phyloP scores from a whole-genome alignment of 164 flowering plant genomes.

The Magnolia changhungtana region DNA sequence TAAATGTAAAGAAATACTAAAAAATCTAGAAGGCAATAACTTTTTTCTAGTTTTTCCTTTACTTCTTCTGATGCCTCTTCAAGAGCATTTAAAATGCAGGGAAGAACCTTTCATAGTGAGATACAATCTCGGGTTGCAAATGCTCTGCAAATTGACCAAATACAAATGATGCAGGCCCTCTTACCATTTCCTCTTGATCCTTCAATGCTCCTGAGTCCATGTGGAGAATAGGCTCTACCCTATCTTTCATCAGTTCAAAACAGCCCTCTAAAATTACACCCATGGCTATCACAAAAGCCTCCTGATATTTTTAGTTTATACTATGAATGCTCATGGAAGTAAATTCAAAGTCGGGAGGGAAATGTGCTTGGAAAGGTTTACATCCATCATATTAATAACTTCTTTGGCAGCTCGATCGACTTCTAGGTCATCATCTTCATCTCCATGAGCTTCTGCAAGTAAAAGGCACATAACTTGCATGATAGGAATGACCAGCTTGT shows the following conservation, averaged over 20 bases:
- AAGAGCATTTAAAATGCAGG: constrained; percentile 74
- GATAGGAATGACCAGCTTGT: constrained; percentile 76
- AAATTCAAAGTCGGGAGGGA: constrained; percentile 80
- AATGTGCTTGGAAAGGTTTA: constrained; percentile 82
- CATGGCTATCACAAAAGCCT: constrained; percentile 83
- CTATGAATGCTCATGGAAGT: constrained; percentile 72
- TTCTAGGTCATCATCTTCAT: constrained; percentile 89
- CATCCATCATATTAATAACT: constrained; percentile 91
- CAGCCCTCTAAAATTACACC: constrained; percentile 95
- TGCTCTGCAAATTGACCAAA: constrained; percentile 95
- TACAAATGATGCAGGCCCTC: constrained; percentile 98
- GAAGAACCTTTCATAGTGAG: constrained; percentile 87
- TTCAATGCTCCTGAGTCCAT: constrained; percentile 74
- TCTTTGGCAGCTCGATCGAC: constrained; percentile 95
- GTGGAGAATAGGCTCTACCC: constrained; percentile 70
- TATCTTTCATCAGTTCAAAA: constrained; percentile 68
- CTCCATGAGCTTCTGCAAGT: constrained; percentile 73
- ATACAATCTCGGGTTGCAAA: constrained; percentile 87
- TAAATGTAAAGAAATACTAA: background rate
- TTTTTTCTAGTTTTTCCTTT: constrained; percentile 43
- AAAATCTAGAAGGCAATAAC: background rate
- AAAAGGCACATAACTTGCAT: constrained; percentile 92
- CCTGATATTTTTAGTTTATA: constrained; percentile 71
- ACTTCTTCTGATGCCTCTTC: constrained; percentile 90
- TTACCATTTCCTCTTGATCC: constrained; percentile 89